Evolutionary conservation across 2,329 filamentous ascomycete genomes (phyloP), one percentile per base, ranked within the genome.

Genomic region (Aphanoascus verrucosus): DNA sequence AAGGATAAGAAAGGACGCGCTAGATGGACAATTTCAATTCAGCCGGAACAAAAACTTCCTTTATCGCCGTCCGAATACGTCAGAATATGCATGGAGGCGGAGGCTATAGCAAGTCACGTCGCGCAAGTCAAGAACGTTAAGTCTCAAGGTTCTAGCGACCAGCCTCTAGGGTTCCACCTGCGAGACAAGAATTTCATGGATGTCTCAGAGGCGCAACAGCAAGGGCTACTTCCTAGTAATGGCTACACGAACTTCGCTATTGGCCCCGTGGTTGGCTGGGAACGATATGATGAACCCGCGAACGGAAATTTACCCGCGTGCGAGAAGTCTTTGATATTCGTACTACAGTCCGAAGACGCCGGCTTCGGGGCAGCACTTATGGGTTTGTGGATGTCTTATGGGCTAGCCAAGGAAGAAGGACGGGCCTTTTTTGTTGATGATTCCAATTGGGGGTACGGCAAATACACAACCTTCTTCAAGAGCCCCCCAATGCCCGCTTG

Each of bases 391-490:
- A 84, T 85, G 62, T 84, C 87, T 23, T 94, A 93, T 64, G 86
- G 86, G 2, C 71, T 94, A 52, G 87, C 88, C 1, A 76, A 84
- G 64, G 78, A 82, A 55, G 85, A 94, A 65, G 80, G 79, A 12
- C 76, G 88, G 20, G 76, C 81, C 0, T 94, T 94, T 68, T 94
- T 94, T 70, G 75, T 94, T 57, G 87, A 94, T 61, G 88, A 94
- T 68, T 81, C 84, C 5, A 77, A 84, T 59, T 94, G 89, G 84
- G 83, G 85, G 1, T 93, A 93, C 61, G 88, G 88, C 8, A 75
- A 77, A 49, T 94, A 87, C 63, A 77, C 77, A 0, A 77, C 80
- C 49, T 88, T 86, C 61, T 94, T 94, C 68, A 72, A 79, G 44
- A 70, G 80, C 2, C 84, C 84, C 1, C 83, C 86, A 0, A 60